Evolutionary conservation across 768 basidiomycete genomes (phyloP), one percentile per base, ranked within the genome.

Genomic region (Strobilomyces echinocephalus): DNA sequence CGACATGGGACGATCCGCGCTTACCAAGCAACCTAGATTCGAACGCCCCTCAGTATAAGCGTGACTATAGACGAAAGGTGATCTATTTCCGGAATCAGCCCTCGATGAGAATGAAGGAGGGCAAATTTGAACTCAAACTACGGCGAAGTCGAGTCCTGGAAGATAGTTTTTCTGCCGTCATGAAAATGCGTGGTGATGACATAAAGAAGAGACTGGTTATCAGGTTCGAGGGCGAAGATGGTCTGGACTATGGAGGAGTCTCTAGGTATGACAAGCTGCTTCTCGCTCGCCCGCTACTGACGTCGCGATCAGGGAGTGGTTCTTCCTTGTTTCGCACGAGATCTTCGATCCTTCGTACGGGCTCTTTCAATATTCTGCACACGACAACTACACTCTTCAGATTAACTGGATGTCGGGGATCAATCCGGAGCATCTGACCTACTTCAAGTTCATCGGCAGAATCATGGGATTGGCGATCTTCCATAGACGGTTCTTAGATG

Each of bases 31-130:
- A 85, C 56, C 74, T 93, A 45, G 91, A 93, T 63, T 84, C 88
- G 59, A 90, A 84, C 70, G 91, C 91, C 4, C 93, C 92, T n/a
- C 91, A 95, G 71, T 95, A 94, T 72, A 94, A 95, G 72, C 85
- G 91, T 57, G 92, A 95, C 72, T 95, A 95, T 68, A 76, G 92
- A 58, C 77, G 91, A 52, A 95, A 95, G 71, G 83, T 95, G 41
- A 85, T 95, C 46, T 95, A 95, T 74, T 94, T 95, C 80, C 80
- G 92, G 55, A 87, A 84, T 59, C 92, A 95, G 60, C 90, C 91
- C 24, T 86, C 90, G 49, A 86, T 95, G 77, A 79, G 89, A 42
- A 72, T 79, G 8, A 77, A 80, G 46, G 78, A 83, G 14, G 91
- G 91, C 34, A 93, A 92, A 67, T 93, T 90, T 61, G 91, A 94